Conservation (phyloP, 164 flowering plant genomes). For the Chloranthus sessilifolius region DNA sequence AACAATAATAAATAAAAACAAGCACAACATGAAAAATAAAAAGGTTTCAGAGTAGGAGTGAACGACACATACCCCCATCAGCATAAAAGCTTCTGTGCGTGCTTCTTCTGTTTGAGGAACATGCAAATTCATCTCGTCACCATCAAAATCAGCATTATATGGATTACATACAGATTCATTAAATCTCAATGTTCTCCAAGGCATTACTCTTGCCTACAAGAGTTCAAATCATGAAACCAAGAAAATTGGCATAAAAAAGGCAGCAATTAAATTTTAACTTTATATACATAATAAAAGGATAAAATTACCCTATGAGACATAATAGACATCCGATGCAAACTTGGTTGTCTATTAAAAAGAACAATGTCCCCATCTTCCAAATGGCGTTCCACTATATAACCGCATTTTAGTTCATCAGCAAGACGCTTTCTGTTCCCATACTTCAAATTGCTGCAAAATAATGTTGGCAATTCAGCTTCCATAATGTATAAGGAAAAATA, state of each 20-base stretch:
- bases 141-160: constrained; percentile 99
- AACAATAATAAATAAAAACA: too few relatives aligned
- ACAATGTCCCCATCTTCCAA: constrained; percentile 92
- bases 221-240: neutral
- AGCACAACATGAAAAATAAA: too few relatives aligned
- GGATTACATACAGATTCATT: constrained; percentile 99
- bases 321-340: constrained; percentile 98
- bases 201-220: constrained; percentile 88
- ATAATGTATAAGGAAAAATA: neutral
- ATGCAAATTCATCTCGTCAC: constrained; percentile 99
- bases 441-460: constrained; percentile 47
- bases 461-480: neutral
- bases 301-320: constrained; percentile 85
- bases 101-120: constrained; percentile 99
- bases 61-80: constrained; percentile 89
- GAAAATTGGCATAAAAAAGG: neutral
- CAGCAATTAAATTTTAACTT: neutral
- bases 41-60: too few relatives aligned
- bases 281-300: neutral
- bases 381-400: constrained; percentile 80
- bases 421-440: constrained; percentile 38
- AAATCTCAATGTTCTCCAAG: constrained; percentile 94
- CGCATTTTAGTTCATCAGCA: constrained; percentile 75
- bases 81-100: constrained; percentile 90
- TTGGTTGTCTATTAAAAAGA: constrained; percentile 94